Percentiles rank a stretch among this genome's conserved stretches.
phyloP scores from a whole-genome alignment of 768 basidiomycete genomes.

The Amanita inopinata region DNA sequence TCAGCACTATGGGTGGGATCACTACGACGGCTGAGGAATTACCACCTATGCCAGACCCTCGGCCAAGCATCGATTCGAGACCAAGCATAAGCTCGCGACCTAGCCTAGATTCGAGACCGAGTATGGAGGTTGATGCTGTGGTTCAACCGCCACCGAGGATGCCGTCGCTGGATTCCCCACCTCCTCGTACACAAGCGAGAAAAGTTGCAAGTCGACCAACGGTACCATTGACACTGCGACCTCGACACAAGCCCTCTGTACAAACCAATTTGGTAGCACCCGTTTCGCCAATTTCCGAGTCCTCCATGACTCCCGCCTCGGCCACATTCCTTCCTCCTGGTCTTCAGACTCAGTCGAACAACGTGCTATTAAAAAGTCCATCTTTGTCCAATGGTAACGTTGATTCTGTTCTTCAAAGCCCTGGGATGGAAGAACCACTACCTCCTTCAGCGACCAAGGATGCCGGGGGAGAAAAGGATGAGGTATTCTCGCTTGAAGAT shows the following conservation, averaged over 20 bases:
- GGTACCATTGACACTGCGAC: conserved; percentile 2
- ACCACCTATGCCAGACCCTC: conserved; percentile 16
- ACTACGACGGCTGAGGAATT: conserved; percentile 4
- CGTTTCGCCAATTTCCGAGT: conserved; percentile 18
- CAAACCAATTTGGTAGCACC: conserved; percentile 32
- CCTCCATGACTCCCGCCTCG: conserved; percentile 11
- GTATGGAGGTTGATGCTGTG: conserved; percentile 9
- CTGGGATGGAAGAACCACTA: conserved; percentile 11
- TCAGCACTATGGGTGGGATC: not conserved
- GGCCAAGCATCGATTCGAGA: conserved; percentile 10
- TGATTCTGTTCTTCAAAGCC: conserved; percentile 11
- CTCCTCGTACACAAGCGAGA: not conserved
- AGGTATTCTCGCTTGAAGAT: conserved; percentile 11
- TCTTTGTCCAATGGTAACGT: no score
- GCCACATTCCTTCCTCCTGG: no score
- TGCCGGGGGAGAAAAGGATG: conserved; percentile 7
- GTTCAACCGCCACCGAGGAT: conserved; percentile 1
- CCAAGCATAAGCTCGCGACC: conserved; percentile 3
- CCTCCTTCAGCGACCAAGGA: conserved; percentile 12
- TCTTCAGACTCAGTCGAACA: no score
- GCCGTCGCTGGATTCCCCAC: not conserved
- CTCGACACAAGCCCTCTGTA: conserved; percentile 13
- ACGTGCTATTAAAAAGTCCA: no score
- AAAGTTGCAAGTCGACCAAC: conserved; percentile 6
- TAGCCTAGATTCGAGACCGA: conserved; percentile 12